Evolutionary conservation across 148 eudicot genomes (phyloP), one percentile per base, ranked within the genome.

Genomic region (Gaultheria prostrata): DNA sequence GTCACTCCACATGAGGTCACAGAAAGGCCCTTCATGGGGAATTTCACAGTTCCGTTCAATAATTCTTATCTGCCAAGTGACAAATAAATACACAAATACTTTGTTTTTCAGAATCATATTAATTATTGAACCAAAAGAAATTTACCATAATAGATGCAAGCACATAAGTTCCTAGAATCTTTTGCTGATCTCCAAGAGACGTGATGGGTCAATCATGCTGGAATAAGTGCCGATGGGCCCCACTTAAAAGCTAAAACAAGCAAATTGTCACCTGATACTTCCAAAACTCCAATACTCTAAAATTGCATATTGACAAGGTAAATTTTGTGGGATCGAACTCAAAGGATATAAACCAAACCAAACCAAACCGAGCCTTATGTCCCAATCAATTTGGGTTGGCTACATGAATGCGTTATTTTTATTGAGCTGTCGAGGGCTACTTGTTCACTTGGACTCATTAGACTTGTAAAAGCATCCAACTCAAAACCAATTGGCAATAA

Each of bases 1-100:
- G 86, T 97, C 99, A 85, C 99, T 97, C 99, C 99, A 97, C 99
- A 97, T 97, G 46, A 97, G 93, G 86, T 97, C 99, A 88, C 99
- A 97, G 83, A 97, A 97, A 33, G 99, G 99, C 79, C 99, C 99
- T 91, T 97, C 99, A 80, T 97, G 99, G 78, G 99, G 99, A 67
- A 97, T 97, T 83, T 97, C 99, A 91, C 98, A 97, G 85, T 95
- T 97, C 77, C 99, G 88, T 74, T 97, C 98, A 82, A 97, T 88
- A 45, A 97, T 91, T 85, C 99, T 90, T 82, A 97, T 97, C 99
- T 97, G 93, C 84, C 54, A 84, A 73, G 77, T 65, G 9, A 80
- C 10, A 70, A 79, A 13, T 61, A 75, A 9, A 43, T 46, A 57
- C 15, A 48, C 46, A 17, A 43, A 33, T 43, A 13, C 7, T 18